Evolutionary conservation across 140 eudicot genomes (phyloP), one percentile per base, ranked within the genome.

Genomic region (Bidens hawaiensis): DNA sequence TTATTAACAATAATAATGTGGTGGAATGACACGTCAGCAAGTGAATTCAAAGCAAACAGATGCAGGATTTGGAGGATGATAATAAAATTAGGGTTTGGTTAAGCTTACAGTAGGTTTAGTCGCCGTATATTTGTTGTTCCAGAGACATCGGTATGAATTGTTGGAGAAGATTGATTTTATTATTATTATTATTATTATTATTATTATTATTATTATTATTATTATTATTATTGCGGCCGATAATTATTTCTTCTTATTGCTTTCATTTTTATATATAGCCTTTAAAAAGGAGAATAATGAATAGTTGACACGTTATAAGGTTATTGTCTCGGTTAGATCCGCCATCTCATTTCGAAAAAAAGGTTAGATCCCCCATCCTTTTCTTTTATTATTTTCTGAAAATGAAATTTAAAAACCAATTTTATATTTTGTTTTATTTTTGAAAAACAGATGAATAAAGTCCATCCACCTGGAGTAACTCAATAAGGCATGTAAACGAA

Each of bases 101-200:
- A 69, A 52, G 41, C 81, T 76, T 76, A 76, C 81, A 64, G 76
- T 67, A n/a, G n/a, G n/a, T 70, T 52, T 64, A 70, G 67, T 58
- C 38, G 63, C 64, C 45, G 77, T 46, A 68, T 26, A 38, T 67
- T 74, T 74, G 50, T 28, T n/a, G 30, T 57, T 59, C 79, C 73
- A 47, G 77, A 63, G 77, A 70, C 68, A 53, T 69, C 81, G 81
- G 63, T 64, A 63, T 55, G 81, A 76, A 69, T 59, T 41, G 49
- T 18, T 34, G 59, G 57, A 51, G 64, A 66, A 54, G 23, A 23
- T 15, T 55, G 25, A 22, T 31, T 5, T 1, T 17, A 25, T 45
- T 68, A 24, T 53, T 67, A 36, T 60, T 67, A n/a, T n/a, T 55
- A 24, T 51, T 31, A 31, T 1, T 17, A 25, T 45, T 68, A 24